A percentile compares a stretch with the other conserved stretches of the same genome.
Evolutionary conservation across 331 rosid species (phyloP).

Genomic region (Cydonia oblonga): DNA sequence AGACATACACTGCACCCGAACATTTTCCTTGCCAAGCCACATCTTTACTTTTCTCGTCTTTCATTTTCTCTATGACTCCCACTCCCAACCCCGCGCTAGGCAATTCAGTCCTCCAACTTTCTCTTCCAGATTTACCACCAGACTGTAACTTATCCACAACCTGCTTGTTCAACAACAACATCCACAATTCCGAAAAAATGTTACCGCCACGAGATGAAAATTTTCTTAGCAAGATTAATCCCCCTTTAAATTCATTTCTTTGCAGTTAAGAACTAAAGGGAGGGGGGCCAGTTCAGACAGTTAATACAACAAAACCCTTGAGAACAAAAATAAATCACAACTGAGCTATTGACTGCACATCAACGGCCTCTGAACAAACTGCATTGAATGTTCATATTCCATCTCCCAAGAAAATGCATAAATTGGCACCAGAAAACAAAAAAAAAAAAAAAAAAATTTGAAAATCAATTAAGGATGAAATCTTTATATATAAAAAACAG

Average conservation of each 20-base stretch:
- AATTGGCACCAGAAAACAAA: neutral
- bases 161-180: constrained; percentile 30
- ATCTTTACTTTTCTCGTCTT: constrained; percentile 62
- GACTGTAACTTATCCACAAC: constrained; percentile 78
- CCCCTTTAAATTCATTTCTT: too few relatives aligned
- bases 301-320: neutral
- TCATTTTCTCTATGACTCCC: constrained; percentile 58
- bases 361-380: neutral
- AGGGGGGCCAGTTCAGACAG: neutral
- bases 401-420: neutral
- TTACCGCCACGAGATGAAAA: neutral
- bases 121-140: constrained; percentile 60
- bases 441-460: neutral
- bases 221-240: too few relatives aligned
- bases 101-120: constrained; percentile 65
- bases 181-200: constrained; percentile 5
- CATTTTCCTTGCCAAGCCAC: constrained; percentile 93
- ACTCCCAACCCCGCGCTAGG: constrained; percentile 56
- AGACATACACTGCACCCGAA: constrained; percentile 97
- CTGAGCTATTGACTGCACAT: neutral
- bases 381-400: constrained; percentile 10
- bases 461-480: neutral
- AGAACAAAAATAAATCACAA: neutral
- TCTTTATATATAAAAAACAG: neutral
- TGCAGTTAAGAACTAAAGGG: neutral